Evolutionary conservation across 2,329 filamentous ascomycete genomes (phyloP).

Genomic region (Scolecobasidium constrictum): DNA sequence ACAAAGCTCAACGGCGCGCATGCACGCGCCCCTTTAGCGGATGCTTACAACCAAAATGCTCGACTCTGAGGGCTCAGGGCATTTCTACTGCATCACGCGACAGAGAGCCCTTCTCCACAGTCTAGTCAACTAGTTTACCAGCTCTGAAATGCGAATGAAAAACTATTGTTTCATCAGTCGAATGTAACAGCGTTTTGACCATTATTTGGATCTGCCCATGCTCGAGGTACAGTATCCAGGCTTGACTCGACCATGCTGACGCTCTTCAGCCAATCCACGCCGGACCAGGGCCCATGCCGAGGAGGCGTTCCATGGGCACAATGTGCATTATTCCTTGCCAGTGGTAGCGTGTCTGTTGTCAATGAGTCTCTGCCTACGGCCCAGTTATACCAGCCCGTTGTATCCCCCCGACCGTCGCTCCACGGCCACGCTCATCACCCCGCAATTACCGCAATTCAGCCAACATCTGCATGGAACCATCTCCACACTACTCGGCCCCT

Average conservation of each 20-base stretch:
- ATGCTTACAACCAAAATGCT: background rate
- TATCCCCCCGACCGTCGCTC: background rate
- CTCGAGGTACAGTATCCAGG: background rate
- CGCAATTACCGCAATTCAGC: background rate
- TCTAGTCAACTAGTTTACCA: too few relatives aligned
- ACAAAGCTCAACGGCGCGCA: background rate
- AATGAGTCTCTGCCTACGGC: too few relatives aligned
- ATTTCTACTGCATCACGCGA: too few relatives aligned
- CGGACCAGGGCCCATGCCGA: background rate
- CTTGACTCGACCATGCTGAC: background rate
- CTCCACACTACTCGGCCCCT: background rate
- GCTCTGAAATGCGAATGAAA: too few relatives aligned
- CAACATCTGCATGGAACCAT: constrained; percentile 1
- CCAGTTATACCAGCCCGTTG: too few relatives aligned
- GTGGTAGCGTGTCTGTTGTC: background rate
- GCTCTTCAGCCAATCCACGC: background rate
- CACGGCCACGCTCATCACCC: background rate
- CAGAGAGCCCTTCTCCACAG: too few relatives aligned
- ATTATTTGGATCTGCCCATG: background rate
- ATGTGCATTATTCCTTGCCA: background rate
- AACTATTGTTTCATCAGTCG: background rate
- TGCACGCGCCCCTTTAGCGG: background rate
- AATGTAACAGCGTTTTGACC: background rate
- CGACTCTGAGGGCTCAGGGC: too few relatives aligned
- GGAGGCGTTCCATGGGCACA: background rate